A percentile compares a stretch with the other conserved stretches of the same genome.
Conservation (phyloP, 2,329 filamentous ascomycete genomes). For the Thielaviopsis punctulata region DNA sequence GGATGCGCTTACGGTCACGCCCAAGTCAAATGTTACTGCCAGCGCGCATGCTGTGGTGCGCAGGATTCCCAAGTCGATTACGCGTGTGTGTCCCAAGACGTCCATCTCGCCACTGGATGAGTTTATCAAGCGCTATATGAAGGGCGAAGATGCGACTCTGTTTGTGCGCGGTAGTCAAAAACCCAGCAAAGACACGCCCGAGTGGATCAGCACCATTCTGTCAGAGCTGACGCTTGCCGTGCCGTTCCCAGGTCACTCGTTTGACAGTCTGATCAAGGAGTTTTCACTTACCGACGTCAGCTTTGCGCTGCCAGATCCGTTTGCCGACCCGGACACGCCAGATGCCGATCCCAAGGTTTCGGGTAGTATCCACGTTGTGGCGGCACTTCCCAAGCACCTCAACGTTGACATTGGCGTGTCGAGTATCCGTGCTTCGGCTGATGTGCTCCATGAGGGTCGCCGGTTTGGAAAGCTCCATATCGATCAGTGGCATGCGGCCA, state of each 20-base stretch:
- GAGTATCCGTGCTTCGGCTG: conserved; percentile 55
- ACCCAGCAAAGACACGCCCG: conserved; percentile 46
- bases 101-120: conserved; percentile 69
- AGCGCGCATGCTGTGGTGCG: conserved; percentile 56
- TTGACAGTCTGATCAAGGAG: conserved; percentile 71
- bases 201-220: conserved; percentile 68
- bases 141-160: conserved; percentile 59
- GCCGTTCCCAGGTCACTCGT: conserved; percentile 63
- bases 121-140: conserved; percentile 65
- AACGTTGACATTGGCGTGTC: conserved; percentile 70
- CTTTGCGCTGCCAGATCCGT: conserved; percentile 67
- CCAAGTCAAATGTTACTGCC: conserved; percentile 48
- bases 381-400: conserved; percentile 67
- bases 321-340: conserved; percentile 57
- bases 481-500: conserved; percentile 66
- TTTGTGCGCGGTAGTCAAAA: conserved; percentile 66
- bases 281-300: conserved; percentile 76
- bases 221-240: conserved; percentile 69
- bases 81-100: conserved; percentile 55
- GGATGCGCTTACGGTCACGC: conserved; percentile 45
- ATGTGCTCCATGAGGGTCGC: conserved; percentile 61
- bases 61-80: conserved; percentile 57
- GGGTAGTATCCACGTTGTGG: conserved; percentile 63
- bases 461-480: conserved; percentile 72
- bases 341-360: conserved; percentile 63